Conservation (phyloP, 805 yeast genomes). For the Wilhelminamyces savonicus region DNA sequence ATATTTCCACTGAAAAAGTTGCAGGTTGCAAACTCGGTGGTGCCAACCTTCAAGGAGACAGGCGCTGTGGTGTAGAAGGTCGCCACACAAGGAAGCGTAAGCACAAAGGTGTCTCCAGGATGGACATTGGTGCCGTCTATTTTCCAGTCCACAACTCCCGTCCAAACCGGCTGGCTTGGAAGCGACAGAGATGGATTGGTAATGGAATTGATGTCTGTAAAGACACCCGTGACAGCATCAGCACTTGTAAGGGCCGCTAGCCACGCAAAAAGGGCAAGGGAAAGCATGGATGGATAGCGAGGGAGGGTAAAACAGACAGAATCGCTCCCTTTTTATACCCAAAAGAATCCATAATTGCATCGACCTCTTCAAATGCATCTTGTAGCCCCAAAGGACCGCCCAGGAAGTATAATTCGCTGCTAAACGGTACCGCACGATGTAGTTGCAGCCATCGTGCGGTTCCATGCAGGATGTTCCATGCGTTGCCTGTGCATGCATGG, state of each 20-base stretch:
- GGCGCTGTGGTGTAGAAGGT: constrained; percentile 6
- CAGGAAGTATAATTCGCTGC: too few species aligned
- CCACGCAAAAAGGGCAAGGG: too few species aligned
- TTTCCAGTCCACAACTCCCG: constrained; percentile 6
- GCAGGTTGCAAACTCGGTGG: constrained; percentile 17
- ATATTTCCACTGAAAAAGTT: constrained; percentile 9
- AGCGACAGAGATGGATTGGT: neutral
- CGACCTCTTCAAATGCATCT: too few species aligned
- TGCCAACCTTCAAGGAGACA: neutral
- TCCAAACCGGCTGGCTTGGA: constrained; percentile 6
- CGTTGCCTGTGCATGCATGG: too few species aligned
- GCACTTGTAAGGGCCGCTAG: too few species aligned
- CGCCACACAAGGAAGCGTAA: constrained; percentile 10
- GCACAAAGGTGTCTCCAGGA: constrained; percentile 12
- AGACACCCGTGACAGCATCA: too few species aligned
- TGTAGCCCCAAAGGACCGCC: too few species aligned
- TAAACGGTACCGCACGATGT: too few species aligned
- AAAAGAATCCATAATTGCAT: neutral
- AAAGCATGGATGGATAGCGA: too few species aligned
- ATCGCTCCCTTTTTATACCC: neutral
- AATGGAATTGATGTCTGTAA: constrained; percentile 7
- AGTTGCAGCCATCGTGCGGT: too few species aligned
- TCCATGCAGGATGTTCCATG: too few species aligned
- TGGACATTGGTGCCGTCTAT: constrained; percentile 2
- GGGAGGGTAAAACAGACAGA: constrained; percentile 1